phyloP scores from a whole-genome alignment of 192 early-diverging fungal species.

The Pilobolus umbonatus region DNA sequence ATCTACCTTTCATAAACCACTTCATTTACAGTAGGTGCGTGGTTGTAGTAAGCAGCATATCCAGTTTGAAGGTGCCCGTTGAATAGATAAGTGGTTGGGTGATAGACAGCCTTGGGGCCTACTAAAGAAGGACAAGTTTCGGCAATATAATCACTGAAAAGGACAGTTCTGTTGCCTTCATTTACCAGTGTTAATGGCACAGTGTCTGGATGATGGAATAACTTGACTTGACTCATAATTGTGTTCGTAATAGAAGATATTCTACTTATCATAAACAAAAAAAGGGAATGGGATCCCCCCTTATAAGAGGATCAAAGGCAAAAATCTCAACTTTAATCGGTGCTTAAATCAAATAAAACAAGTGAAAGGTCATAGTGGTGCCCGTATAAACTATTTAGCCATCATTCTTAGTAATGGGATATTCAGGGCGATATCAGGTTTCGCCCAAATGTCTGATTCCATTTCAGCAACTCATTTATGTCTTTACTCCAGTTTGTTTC shows the following conservation, averaged over 20 bases:
- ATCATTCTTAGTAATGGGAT: too few species aligned
- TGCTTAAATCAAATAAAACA: too few species aligned
- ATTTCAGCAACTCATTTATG: conserved; percentile 82
- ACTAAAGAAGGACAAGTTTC: conserved; percentile 53
- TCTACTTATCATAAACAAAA: not conserved
- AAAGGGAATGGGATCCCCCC: too few species aligned
- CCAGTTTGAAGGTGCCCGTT: conserved; percentile 81
- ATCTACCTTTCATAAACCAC: conserved; percentile 61
- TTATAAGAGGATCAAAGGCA: not conserved
- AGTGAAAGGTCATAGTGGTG: too few species aligned
- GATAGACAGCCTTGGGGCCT: conserved; percentile 51
- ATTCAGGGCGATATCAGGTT: too few species aligned
- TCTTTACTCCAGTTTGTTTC: conserved; percentile 72
- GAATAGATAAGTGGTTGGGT: conserved; percentile 67
- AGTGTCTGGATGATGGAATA: conserved; percentile 10
- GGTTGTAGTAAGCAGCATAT: conserved; percentile 47
- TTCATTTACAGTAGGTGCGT: conserved; percentile 30
- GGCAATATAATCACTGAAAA: conserved; percentile 30
- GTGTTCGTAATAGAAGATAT: too few species aligned
- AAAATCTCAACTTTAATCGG: not conserved
- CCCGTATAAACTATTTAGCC: too few species aligned
- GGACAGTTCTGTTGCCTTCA: not conserved
- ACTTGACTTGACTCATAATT: conserved; percentile 14
- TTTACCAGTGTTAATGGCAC: conserved; percentile 7
- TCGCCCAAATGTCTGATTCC: conserved; percentile 72